phyloP scores from a whole-genome alignment of 345 rosid genomes.

The Pugionium dolabratum region DNA sequence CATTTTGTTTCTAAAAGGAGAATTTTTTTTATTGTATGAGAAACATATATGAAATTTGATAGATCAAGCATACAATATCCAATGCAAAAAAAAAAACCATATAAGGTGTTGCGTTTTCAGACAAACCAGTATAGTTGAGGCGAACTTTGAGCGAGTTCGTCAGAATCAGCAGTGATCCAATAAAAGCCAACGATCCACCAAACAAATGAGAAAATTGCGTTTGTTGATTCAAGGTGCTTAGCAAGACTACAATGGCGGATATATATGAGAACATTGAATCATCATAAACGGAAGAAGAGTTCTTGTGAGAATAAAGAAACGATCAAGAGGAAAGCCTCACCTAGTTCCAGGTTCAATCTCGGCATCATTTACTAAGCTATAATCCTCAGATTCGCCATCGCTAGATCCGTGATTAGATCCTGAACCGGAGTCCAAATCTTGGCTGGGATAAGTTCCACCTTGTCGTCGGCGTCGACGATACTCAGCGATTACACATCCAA shows the following conservation, averaged over 20 bases:
- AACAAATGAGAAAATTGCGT: slow-evolving; percentile 71
- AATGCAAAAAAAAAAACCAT: too few relatives aligned
- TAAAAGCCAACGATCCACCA: slow-evolving; percentile 94
- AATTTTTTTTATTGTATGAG: too few relatives aligned
- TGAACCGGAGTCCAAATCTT: slow-evolving; percentile 18
- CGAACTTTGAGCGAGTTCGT: slow-evolving; percentile 47
- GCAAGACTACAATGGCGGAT: slow-evolving; percentile 20
- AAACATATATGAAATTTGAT: too few relatives aligned
- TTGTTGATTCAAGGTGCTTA: slow-evolving; percentile 64
- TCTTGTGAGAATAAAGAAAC: neutral
- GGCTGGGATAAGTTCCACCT: neutral
- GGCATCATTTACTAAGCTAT: slow-evolving; percentile 27
- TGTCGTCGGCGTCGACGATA: slow-evolving; percentile 42
- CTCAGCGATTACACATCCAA: slow-evolving; percentile 57
- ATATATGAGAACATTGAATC: neutral
- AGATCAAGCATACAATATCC: too few relatives aligned
- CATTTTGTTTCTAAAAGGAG: too few relatives aligned
- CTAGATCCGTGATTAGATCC: slow-evolving; percentile 28
- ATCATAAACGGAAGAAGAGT: slow-evolving; percentile 2
- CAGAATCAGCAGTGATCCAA: slow-evolving; percentile 67
- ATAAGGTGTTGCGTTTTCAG: neutral
- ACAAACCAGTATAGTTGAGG: slow-evolving; percentile 83
- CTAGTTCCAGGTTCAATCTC: slow-evolving; percentile 48
- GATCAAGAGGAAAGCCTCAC: slow-evolving; percentile 30
- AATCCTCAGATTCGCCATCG: slow-evolving; percentile 32